Evolutionary conservation across 352 stramenopile species (phyloP).

Genomic region (Pythium biforme): DNA sequence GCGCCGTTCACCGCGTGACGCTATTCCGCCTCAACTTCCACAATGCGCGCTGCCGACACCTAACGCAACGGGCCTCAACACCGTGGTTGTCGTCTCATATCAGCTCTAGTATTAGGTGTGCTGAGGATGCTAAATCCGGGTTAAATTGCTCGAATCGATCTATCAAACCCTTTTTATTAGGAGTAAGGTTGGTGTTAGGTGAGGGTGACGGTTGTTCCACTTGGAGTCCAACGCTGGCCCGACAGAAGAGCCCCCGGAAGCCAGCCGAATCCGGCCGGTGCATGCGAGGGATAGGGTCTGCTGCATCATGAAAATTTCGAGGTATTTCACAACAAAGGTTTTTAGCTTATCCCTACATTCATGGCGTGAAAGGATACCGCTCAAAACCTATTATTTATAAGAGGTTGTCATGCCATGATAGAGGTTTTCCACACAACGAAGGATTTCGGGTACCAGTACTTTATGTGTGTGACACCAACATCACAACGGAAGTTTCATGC

Average conservation of each 20-base stretch:
- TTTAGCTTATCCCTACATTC: no score
- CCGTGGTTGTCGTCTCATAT: constrained; percentile 1
- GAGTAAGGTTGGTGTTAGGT: neutral
- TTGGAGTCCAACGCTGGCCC: constrained; percentile 6
- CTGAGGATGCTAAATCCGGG: neutral
- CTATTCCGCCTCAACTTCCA: constrained; percentile 1
- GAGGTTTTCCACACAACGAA: neutral
- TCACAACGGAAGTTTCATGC: neutral
- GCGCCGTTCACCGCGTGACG: no score
- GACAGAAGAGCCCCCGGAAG: constrained; percentile 2
- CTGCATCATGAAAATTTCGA: neutral
- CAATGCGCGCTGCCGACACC: neutral
- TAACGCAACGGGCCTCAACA: neutral
- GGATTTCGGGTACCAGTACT: neutral
- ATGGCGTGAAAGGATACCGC: no score
- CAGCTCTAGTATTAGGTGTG: neutral
- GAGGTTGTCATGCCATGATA: neutral
- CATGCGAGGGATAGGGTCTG: neutral
- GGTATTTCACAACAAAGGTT: neutral
- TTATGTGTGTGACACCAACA: neutral
- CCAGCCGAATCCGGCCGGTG: constrained; percentile 1
- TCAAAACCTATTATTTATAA: no score
- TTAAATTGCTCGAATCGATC: neutral
- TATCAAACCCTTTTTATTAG: neutral
- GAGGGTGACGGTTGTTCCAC: neutral